phyloP scores from a whole-genome alignment of 2,329 filamentous ascomycete species.

The Penicillium hordei region DNA sequence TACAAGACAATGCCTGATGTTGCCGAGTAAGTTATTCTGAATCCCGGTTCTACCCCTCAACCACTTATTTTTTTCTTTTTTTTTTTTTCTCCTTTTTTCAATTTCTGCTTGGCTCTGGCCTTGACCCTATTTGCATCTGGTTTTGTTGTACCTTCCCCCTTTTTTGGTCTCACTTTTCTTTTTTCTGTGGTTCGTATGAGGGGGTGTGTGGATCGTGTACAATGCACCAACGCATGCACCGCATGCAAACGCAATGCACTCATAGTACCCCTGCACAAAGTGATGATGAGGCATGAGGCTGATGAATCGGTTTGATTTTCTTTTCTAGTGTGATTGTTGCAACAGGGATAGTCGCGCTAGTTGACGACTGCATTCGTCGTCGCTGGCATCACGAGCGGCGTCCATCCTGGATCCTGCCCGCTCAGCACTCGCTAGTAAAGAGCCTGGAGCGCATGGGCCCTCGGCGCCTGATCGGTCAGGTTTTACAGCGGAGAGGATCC shows the following conservation, averaged over 20 bases:
- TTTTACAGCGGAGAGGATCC: constrained; percentile 57
- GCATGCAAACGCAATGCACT: not conserved
- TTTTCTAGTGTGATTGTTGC: constrained; percentile 73
- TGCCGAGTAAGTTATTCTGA: constrained; percentile 68
- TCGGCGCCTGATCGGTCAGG: constrained; percentile 62
- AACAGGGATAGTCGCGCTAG: constrained; percentile 82
- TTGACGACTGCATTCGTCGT: constrained; percentile 86
- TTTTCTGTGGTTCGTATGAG: not conserved
- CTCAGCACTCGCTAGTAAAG: constrained; percentile 52
- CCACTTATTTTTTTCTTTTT: not conserved
- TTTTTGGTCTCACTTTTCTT: not conserved
- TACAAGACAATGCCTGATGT: constrained; percentile 72
- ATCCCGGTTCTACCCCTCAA: not conserved
- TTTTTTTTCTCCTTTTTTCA: too few relatives aligned
- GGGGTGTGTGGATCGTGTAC: constrained; percentile 1
- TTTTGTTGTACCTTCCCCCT: not conserved
- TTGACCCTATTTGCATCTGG: not conserved
- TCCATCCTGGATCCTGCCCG: constrained; percentile 54
- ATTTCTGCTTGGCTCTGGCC: not conserved
- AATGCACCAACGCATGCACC: constrained; percentile 7
- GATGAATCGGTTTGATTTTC: constrained; percentile 1
- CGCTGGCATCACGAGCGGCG: constrained; percentile 64
- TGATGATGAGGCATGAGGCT: constrained; percentile 7
- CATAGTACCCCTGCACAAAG: not conserved
- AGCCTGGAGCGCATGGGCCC: constrained; percentile 64